These are phyloP conservation scores for Telfairia occidentalis DNA, from an alignment of 331 rosid genomes.

Conservation along the genomic window DNA sequence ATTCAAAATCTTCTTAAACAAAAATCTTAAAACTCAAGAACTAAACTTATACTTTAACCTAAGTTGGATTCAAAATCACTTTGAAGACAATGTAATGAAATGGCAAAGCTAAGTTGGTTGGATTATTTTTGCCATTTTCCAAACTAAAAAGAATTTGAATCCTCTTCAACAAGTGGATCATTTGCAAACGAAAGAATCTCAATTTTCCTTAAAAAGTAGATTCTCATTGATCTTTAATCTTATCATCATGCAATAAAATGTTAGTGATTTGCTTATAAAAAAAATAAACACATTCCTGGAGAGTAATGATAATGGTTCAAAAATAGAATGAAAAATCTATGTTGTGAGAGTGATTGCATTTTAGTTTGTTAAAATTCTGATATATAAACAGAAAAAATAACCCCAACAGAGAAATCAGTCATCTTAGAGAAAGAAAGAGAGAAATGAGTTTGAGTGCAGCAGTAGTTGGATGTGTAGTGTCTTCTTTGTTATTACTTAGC, in stretches of 20 bases:
- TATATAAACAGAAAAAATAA: neutral
- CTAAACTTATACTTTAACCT: too few relatives aligned
- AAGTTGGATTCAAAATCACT: too few relatives aligned
- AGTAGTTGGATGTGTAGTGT: neutral
- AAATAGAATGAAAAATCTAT: neutral
- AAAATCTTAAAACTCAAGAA: too few relatives aligned
- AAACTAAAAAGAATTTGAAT: too few relatives aligned
- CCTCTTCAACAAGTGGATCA: too few relatives aligned
- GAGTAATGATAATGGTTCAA: neutral
- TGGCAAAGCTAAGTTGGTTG: too few relatives aligned
- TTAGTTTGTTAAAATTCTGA: neutral
- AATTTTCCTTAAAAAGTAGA: too few relatives aligned
- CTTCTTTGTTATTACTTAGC: neutral
- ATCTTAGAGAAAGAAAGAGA: neutral
- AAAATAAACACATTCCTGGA: too few relatives aligned
- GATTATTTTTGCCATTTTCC: too few relatives aligned
- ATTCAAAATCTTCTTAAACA: too few relatives aligned
- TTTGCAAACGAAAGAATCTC: too few relatives aligned
- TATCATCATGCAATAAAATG: neutral
- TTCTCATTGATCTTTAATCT: neutral
- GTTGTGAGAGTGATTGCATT: neutral
- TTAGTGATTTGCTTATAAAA: neutral
- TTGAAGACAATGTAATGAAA: too few relatives aligned
- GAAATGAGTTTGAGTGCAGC: neutral
- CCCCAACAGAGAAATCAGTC: neutral